Evolutionary conservation across 306 rosid genomes (phyloP).

Genomic region (Ceratonia siliqua): DNA sequence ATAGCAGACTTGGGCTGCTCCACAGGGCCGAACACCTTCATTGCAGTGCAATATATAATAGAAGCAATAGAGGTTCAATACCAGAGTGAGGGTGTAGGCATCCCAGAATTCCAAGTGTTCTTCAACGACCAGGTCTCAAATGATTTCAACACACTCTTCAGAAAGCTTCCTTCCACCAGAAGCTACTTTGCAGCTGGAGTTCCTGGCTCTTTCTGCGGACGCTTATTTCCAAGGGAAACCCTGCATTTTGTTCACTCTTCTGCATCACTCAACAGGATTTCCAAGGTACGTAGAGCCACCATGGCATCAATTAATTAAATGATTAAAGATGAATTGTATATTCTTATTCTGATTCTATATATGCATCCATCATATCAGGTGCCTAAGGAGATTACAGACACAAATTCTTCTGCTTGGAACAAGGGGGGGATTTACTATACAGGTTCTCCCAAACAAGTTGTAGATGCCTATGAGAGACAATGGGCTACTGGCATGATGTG

Average conservation of each 20-base stretch:
- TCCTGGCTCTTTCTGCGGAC: slow-evolving; percentile 44
- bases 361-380: too few species aligned
- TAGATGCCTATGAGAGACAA: slow-evolving; percentile 8
- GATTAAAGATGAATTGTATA: too few species aligned
- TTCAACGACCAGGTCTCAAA: slow-evolving; percentile 37
- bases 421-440: slow-evolving; percentile 36
- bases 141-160: slow-evolving; percentile 49
- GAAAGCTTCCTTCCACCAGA: slow-evolving; percentile 23
- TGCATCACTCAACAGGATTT: slow-evolving; percentile 20
- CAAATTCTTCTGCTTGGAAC: slow-evolving; percentile 37
- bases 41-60: slow-evolving; percentile 21
- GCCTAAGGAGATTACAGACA: slow-evolving; percentile 31
- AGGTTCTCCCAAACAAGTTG: slow-evolving; percentile 35
- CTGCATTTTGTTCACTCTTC: slow-evolving; percentile 33
- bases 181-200: slow-evolving; percentile 30
- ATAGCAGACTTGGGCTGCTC: slow-evolving; percentile 44
- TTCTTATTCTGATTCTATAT: too few species aligned
- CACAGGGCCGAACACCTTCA: slow-evolving; percentile 39
- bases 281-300: too few species aligned
- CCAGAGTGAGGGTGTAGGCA: neutral
- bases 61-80: slow-evolving; percentile 25
- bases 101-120: slow-evolving; percentile 29
- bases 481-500: too few species aligned
- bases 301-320: too few species aligned
- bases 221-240: slow-evolving; percentile 30